Conservation (phyloP, 257 asterid species). For the Agastache rugosa region DNA sequence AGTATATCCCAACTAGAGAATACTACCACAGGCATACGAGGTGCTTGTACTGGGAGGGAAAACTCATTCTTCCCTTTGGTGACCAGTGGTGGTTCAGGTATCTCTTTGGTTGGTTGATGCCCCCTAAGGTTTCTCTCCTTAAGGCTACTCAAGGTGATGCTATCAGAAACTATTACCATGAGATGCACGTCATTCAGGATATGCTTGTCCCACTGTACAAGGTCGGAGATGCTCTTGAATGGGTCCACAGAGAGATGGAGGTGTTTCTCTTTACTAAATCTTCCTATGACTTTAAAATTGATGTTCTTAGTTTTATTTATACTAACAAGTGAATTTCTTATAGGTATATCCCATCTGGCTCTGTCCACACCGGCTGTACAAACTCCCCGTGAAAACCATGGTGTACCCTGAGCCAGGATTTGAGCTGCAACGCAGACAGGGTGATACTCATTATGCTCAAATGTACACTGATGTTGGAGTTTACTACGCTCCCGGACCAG, state of each 20-base stretch:
- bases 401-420: slow-evolving; percentile 94
- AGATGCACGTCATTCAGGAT: slow-evolving; percentile 97
- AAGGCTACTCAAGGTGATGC: slow-evolving; percentile 98
- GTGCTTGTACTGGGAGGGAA: slow-evolving; percentile 97
- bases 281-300: background rate
- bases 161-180: slow-evolving; percentile 87
- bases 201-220: slow-evolving; percentile 94
- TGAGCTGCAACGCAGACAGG: slow-evolving; percentile 85
- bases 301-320: background rate
- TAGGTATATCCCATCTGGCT: slow-evolving; percentile 99
- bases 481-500: slow-evolving; percentile 92
- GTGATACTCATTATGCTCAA: slow-evolving; percentile 84
- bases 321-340: slow-evolving; percentile 39
- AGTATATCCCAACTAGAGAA: slow-evolving; percentile 91
- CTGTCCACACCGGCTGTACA: slow-evolving; percentile 89
- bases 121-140: slow-evolving; percentile 95
- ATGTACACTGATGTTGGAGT: slow-evolving; percentile 97
- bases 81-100: slow-evolving; percentile 98
- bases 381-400: slow-evolving; percentile 86
- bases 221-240: slow-evolving; percentile 94
- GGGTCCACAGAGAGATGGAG: slow-evolving; percentile 93
- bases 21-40: slow-evolving; percentile 96
- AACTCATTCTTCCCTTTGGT: slow-evolving; percentile 90
- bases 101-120: slow-evolving; percentile 90
- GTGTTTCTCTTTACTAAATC: slow-evolving; percentile 44